A percentile compares a stretch with the other conserved stretches of the same genome.
Evolutionary conservation across 257 asterid species (phyloP).

Genomic region (Lycium ferocissimum): DNA sequence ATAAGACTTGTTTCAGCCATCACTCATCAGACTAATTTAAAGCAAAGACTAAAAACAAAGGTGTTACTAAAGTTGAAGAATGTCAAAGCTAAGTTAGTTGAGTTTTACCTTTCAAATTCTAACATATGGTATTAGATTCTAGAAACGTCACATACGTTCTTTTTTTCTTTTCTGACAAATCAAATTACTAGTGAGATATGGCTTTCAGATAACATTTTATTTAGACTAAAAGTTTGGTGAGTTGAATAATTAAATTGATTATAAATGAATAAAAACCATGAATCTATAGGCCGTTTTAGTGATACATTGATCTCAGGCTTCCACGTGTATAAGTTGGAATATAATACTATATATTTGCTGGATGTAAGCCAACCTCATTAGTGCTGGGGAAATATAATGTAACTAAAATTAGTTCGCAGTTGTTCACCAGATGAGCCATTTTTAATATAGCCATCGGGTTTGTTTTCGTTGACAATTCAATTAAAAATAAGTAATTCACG

Average conservation of each 20-base stretch:
- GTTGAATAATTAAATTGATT: slow-evolving; percentile 16
- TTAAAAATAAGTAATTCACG: neutral
- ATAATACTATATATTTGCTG: neutral
- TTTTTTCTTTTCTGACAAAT: slow-evolving; percentile 10
- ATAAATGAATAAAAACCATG: neutral
- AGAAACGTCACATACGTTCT: neutral
- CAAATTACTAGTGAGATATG: slow-evolving; percentile 26
- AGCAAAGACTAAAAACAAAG: neutral
- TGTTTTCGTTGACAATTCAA: neutral
- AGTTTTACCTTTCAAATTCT: slow-evolving; percentile 36
- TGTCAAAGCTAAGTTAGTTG: slow-evolving; percentile 43
- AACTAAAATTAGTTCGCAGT: slow-evolving; percentile 6
- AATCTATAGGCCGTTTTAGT: neutral
- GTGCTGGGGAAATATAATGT: neutral
- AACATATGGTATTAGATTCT: slow-evolving; percentile 21
- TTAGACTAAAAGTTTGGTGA: slow-evolving; percentile 19
- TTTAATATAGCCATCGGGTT: neutral
- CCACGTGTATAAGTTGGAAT: neutral
- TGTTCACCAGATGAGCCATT: slow-evolving; percentile 2
- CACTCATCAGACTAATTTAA: neutral
- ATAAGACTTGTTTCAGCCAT: neutral
- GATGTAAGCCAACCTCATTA: neutral
- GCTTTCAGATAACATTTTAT: slow-evolving; percentile 30
- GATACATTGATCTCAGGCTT: neutral
- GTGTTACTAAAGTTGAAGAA: neutral